phyloP scores from a whole-genome alignment of 768 basidiomycete species.

The Tulasnella sp. region DNA sequence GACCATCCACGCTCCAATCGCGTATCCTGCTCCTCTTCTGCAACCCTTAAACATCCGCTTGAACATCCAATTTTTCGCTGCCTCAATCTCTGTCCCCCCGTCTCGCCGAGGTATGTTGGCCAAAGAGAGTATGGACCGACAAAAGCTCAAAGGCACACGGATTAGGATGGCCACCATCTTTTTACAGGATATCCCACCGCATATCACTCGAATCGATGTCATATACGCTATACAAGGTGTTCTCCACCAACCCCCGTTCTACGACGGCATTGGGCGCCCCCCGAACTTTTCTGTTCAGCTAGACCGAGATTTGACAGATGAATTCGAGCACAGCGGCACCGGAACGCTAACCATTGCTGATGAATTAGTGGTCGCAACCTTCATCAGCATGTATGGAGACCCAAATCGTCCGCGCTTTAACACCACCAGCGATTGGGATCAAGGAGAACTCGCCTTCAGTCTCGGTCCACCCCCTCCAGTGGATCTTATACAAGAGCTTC shows the following conservation, averaged over 20 bases:
- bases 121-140: neutral
- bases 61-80: neutral
- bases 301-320: neutral
- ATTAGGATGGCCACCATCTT: constrained; percentile 9
- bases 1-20: too few relatives aligned
- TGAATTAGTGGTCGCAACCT: neutral
- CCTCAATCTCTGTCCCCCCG: neutral
- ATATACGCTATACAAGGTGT: neutral
- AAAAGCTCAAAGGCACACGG: neutral
- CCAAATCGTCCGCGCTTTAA: neutral
- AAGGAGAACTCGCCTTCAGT: neutral
- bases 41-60: neutral
- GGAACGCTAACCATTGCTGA: constrained; percentile 26
- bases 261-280: neutral
- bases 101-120: neutral
- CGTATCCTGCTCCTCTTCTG: too few relatives aligned
- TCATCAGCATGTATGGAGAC: constrained; percentile 18
- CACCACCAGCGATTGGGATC: neutral
- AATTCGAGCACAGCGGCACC: constrained; percentile 7
- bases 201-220: neutral
- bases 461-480: neutral
- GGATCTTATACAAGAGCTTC: neutral
- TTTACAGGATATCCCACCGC: neutral
- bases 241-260: constrained; percentile 2
- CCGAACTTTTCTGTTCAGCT: constrained; percentile 24